These are phyloP conservation scores for Globisporangium heterothallicum DNA, from an alignment of 352 stramenopile genomes.

Conservation along the genomic window DNA sequence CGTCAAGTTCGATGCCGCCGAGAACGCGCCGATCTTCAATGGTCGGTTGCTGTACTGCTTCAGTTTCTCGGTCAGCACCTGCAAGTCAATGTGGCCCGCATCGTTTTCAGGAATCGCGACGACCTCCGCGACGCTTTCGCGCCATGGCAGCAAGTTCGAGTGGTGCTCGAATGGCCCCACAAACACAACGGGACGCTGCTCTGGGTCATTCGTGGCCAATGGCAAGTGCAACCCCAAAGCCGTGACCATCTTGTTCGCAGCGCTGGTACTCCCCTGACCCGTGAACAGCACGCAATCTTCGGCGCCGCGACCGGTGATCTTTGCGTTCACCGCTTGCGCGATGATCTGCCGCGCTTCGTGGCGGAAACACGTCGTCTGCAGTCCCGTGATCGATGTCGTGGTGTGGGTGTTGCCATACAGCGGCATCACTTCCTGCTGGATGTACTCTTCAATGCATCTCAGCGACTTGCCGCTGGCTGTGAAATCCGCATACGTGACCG, in stretches of 20 bases:
- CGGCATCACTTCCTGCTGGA: slow-evolving; percentile 84
- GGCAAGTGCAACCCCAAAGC: slow-evolving; percentile 54
- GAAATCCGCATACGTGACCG: slow-evolving; percentile 93
- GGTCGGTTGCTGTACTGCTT: slow-evolving; percentile 40
- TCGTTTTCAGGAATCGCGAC: slow-evolving; percentile 62
- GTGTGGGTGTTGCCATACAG: slow-evolving; percentile 98
- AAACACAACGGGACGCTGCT: slow-evolving; percentile 80
- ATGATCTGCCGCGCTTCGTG: slow-evolving; percentile 94
- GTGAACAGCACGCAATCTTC: slow-evolving; percentile 96
- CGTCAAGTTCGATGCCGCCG: slow-evolving; percentile 94
- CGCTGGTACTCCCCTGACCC: slow-evolving; percentile 80
- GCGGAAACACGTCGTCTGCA: slow-evolving; percentile 92
- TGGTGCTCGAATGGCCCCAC: slow-evolving; percentile 96
- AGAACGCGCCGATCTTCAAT: slow-evolving; percentile 88
- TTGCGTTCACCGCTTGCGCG: slow-evolving; percentile 86
- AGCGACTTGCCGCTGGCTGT: slow-evolving; percentile 90
- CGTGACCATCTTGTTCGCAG: slow-evolving; percentile 74
- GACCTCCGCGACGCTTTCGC: slow-evolving; percentile 88
- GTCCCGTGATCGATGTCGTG: slow-evolving; percentile 68
- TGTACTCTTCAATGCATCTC: slow-evolving; percentile 87
- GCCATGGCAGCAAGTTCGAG: slow-evolving; percentile 96
- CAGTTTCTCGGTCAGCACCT: slow-evolving; percentile 46
- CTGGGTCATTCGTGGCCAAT: slow-evolving; percentile 1
- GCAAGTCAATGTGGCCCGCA: slow-evolving; percentile 46
- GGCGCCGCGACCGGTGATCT: slow-evolving; percentile 82